phyloP scores from a whole-genome alignment of 345 rosid genomes.

The Microcos paniculata region DNA sequence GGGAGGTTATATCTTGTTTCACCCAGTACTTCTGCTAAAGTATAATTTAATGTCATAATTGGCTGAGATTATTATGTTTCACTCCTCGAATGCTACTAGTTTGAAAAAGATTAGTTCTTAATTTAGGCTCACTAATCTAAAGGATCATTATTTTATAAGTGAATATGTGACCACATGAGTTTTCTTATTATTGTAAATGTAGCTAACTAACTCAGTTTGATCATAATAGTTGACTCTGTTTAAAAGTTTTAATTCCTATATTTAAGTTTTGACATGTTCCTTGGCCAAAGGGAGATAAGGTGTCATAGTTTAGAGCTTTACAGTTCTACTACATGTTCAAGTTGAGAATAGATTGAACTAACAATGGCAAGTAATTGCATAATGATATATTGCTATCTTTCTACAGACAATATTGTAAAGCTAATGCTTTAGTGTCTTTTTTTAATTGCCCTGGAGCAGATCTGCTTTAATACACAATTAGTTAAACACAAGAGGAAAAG shows the following conservation, averaged over 20 bases:
- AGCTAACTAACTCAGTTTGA: not conserved
- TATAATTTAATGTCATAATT: constrained; percentile 14
- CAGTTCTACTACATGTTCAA: not conserved
- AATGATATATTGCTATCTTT: not conserved
- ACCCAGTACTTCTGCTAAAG: constrained; percentile 25
- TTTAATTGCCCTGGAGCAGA: not conserved
- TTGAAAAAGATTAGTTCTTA: not conserved
- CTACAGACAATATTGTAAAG: not conserved
- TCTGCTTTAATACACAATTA: not conserved
- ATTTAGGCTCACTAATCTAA: not conserved
- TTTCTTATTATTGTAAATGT: not conserved
- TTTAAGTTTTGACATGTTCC: not conserved
- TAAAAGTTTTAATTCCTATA: not conserved
- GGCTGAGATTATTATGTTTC: constrained; percentile 2
- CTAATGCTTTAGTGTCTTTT: constrained; percentile 2
- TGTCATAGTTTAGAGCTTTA: too few relatives aligned
- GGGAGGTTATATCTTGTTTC: constrained; percentile 69
- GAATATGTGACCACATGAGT: not conserved
- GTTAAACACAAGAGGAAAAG: not conserved
- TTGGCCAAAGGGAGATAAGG: not conserved
- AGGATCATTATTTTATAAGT: not conserved
- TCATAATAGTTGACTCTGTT: not conserved
- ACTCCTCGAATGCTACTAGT: not conserved
- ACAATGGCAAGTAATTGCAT: too few relatives aligned
- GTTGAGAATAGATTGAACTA: not conserved